phyloP scores from a whole-genome alignment of 257 asterid species.

The Oldenlandia corymbosa region DNA sequence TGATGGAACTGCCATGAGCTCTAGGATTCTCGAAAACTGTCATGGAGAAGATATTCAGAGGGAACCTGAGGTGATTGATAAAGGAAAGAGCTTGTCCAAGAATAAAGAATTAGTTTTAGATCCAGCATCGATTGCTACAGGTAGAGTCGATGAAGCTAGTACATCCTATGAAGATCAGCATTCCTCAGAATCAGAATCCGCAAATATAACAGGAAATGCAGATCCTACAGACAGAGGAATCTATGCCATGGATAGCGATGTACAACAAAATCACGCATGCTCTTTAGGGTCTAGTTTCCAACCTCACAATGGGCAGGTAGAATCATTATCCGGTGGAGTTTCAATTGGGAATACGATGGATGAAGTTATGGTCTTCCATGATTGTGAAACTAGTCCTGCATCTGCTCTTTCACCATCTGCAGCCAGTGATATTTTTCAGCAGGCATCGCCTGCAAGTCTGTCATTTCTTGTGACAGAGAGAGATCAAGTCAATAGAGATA shows the following conservation, averaged over 20 bases:
- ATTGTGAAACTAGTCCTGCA: constrained; percentile 43
- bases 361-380: constrained; percentile 45
- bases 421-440: constrained; percentile 30
- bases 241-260: constrained; percentile 22
- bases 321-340: constrained; percentile 42
- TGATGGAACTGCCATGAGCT: constrained; percentile 37
- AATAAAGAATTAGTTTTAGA: constrained; percentile 48
- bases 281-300: constrained; percentile 23
- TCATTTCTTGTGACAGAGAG: constrained; percentile 55
- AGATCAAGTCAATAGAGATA: constrained; percentile 47
- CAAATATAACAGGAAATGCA: constrained; percentile 22
- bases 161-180: constrained; percentile 42
- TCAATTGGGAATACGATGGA: constrained; percentile 47
- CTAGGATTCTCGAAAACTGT: constrained; percentile 28
- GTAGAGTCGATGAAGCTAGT: constrained; percentile 43
- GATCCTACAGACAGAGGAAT: constrained; percentile 23
- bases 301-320: constrained; percentile 27
- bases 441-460: constrained; percentile 37
- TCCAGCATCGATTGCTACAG: constrained; percentile 20
- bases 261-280: constrained; percentile 29
- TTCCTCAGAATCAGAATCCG: constrained; percentile 26
- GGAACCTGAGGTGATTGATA: constrained; percentile 33
- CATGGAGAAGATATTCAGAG: constrained; percentile 29
- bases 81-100: constrained; percentile 43
- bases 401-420: constrained; percentile 51